Conservation (phyloP, 192 early-diverging fungal genomes). For the Backusella parvicylindrica region DNA sequence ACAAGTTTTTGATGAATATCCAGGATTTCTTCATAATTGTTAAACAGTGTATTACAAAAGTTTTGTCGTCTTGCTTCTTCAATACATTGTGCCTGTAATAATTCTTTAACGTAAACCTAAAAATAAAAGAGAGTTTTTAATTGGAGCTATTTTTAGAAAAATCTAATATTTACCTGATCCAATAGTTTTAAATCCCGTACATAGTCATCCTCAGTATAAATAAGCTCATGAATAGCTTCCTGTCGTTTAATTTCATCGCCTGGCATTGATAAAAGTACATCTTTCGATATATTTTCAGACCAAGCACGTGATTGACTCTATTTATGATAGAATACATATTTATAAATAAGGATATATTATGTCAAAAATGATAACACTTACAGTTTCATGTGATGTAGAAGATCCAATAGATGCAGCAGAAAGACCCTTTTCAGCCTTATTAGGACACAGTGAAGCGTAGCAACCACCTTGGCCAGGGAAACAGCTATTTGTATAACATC, state of each 20-base stretch:
- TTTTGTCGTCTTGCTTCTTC: not conserved
- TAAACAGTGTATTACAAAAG: constrained; percentile 74
- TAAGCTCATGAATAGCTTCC: constrained; percentile 92
- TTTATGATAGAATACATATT: not conserved
- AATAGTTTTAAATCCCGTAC: constrained; percentile 83
- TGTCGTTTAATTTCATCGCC: constrained; percentile 80
- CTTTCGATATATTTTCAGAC: constrained; percentile 71
- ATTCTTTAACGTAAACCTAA: constrained; percentile 49
- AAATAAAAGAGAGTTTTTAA: constrained; percentile 30
- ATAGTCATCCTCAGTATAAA: constrained; percentile 93
- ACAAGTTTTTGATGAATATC: constrained; percentile 53
- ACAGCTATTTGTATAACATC: constrained; percentile 66
- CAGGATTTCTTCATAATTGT: constrained; percentile 63
- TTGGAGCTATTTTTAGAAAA: constrained; percentile 10
- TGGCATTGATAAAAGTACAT: constrained; percentile 62
- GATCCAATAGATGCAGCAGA: constrained; percentile 2
- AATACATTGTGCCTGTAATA: constrained; percentile 29
- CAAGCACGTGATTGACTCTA: constrained; percentile 48
- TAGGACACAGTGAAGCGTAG: constrained; percentile 34
- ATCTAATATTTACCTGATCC: constrained; percentile 56
- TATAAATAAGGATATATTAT: not conserved
- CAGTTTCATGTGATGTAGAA: constrained; percentile 8
- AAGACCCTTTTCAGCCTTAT: not conserved
- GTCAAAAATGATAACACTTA: not conserved
- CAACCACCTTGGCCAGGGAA: constrained; percentile 22